Percentiles rank a stretch among this genome's conserved stretches.
phyloP scores from a whole-genome alignment of 2,329 filamentous ascomycete species.

The Calonectria hongkongensis region DNA sequence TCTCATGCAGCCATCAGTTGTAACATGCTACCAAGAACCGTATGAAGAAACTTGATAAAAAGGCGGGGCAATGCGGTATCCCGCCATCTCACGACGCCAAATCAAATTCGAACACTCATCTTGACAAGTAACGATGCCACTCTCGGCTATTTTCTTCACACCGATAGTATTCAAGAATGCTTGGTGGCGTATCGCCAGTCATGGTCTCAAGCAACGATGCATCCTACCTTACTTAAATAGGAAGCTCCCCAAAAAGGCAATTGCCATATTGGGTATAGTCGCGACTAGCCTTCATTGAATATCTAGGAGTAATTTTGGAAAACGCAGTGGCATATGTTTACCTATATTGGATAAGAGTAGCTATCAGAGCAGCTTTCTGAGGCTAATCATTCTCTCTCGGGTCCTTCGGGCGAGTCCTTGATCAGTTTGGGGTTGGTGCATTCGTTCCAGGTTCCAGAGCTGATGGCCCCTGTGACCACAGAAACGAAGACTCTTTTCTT shows the following conservation, averaged over 20 bases:
- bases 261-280: not conserved
- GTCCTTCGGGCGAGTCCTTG: not conserved
- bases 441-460: too few species aligned
- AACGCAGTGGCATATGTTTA: not conserved
- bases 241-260: not conserved
- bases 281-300: not conserved
- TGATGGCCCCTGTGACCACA: too few species aligned
- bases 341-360: not conserved
- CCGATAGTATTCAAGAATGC: not conserved
- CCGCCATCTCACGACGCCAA: too few species aligned
- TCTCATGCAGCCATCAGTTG: too few species aligned
- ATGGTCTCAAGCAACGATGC: not conserved
- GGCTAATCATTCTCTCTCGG: not conserved
- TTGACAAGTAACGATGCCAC: too few species aligned
- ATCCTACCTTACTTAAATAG: not conserved
- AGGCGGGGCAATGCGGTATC: too few species aligned
- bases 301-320: not conserved
- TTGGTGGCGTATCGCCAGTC: not conserved
- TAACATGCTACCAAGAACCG: too few species aligned
- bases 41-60: too few species aligned
- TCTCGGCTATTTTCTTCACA: not conserved
- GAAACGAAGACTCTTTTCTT: too few species aligned
- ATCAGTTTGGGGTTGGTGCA: not conserved
- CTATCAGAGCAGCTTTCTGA: not conserved
- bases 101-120: too few species aligned